phyloP scores from a whole-genome alignment of 176 grass and related monocot genomes.

The Ensete ventricosum region DNA sequence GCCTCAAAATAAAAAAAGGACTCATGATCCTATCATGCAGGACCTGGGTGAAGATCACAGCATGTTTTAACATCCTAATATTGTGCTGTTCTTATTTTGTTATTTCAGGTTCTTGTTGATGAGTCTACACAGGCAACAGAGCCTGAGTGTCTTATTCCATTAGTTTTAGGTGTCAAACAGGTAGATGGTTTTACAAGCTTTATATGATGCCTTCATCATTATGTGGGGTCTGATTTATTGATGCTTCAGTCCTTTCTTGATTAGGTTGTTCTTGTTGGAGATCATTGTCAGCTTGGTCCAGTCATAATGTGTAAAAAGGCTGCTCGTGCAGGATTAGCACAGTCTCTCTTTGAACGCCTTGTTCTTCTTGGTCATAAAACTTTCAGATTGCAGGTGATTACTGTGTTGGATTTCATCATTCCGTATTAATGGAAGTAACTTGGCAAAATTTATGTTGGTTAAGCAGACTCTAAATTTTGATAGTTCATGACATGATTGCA shows the following conservation, averaged over 20 bases:
- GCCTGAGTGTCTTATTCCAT: slow-evolving; percentile 92
- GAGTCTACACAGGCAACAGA: slow-evolving; percentile 97
- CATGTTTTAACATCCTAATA: neutral
- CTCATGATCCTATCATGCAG: no score
- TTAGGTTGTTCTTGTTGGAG: slow-evolving; percentile 91
- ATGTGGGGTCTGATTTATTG: slow-evolving; percentile 1
- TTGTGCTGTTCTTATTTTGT: slow-evolving; percentile 14
- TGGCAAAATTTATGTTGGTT: neutral
- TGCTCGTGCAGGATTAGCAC: slow-evolving; percentile 84
- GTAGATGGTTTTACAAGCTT: slow-evolving; percentile 30
- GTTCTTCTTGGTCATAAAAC: slow-evolving; percentile 95
- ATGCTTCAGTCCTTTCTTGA: slow-evolving; percentile 26
- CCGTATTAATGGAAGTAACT: no score
- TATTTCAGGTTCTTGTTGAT: slow-evolving; percentile 87
- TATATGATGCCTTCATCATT: slow-evolving; percentile 4
- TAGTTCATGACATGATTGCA: neutral
- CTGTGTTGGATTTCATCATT: neutral
- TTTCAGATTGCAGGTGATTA: slow-evolving; percentile 87
- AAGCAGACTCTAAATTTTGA: neutral
- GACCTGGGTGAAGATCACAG: no score
- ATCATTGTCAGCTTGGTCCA: slow-evolving; percentile 96
- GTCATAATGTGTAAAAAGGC: slow-evolving; percentile 99
- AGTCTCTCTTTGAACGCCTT: slow-evolving; percentile 95
- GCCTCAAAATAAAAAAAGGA: no score
- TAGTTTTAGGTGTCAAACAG: slow-evolving; percentile 98